Percentiles rank a stretch among this genome's conserved stretches.
phyloP scores from a whole-genome alignment of 192 early-diverging fungal genomes.

The Gonapodya prolifera region DNA sequence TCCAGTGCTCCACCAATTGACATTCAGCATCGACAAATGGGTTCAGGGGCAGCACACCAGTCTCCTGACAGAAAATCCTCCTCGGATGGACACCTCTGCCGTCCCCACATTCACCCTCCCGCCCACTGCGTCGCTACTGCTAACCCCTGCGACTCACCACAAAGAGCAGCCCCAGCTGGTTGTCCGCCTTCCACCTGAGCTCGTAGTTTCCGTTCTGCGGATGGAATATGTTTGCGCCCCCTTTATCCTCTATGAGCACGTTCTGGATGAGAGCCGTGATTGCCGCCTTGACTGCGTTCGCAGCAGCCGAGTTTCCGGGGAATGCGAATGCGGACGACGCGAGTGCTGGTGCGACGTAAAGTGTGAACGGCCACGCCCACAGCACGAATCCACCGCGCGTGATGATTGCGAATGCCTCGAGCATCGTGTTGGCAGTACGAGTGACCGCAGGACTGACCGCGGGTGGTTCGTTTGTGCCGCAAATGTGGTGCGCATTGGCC shows the following conservation, averaged over 20 bases:
- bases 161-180: constrained; percentile 70
- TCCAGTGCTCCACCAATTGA: constrained; percentile 9
- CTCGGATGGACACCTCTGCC: constrained; percentile 13
- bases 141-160: no score
- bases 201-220: constrained; percentile 26
- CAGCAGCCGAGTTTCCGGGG: constrained; percentile 11
- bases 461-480: not conserved
- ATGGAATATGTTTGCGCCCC: constrained; percentile 36
- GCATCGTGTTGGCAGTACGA: constrained; percentile 39
- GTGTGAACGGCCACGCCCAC: constrained; percentile 28
- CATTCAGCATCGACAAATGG: not conserved
- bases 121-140: not conserved
- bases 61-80: not conserved
- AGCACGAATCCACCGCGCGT: constrained; percentile 82
- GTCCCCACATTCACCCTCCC: not conserved
- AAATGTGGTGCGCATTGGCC: not conserved
- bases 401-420: constrained; percentile 70
- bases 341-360: not conserved
- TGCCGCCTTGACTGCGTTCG: constrained; percentile 47
- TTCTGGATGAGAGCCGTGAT: constrained; percentile 42
- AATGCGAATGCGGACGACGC: constrained; percentile 47
- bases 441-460: not conserved
- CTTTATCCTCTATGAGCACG: constrained; percentile 63
- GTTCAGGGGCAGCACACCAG: not conserved
- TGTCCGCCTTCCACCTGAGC: constrained; percentile 68